phyloP scores from a whole-genome alignment of 73 alveolate genomes.

The Blepharisma stoltei region DNA sequence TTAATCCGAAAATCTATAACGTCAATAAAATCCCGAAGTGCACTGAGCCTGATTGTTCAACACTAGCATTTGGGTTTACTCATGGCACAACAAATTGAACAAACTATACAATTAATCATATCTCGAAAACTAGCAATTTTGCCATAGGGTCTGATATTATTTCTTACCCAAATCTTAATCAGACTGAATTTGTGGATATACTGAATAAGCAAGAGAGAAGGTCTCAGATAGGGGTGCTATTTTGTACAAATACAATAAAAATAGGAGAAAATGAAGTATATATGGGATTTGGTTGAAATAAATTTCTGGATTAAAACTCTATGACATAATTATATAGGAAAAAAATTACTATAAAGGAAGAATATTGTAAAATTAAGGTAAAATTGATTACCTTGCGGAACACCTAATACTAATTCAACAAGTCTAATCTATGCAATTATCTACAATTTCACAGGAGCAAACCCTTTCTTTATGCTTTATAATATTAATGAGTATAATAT shows the following conservation, averaged over 20 bases:
- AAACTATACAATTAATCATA: constrained; percentile 41
- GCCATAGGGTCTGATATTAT: constrained; percentile 45
- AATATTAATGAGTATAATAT: too few species aligned
- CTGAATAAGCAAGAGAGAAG: constrained; percentile 34
- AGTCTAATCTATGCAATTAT: too few species aligned
- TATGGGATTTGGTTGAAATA: too few species aligned
- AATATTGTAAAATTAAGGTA: too few species aligned
- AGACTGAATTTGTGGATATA: constrained; percentile 39
- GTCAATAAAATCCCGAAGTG: constrained; percentile 32
- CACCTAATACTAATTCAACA: too few species aligned
- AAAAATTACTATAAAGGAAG: too few species aligned
- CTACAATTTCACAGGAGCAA: too few species aligned
- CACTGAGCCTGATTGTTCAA: constrained; percentile 50
- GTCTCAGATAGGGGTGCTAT: constrained; percentile 53
- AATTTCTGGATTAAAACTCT: too few species aligned
- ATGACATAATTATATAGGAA: too few species aligned
- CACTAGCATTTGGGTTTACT: constrained; percentile 69
- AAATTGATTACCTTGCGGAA: too few species aligned
- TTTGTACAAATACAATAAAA: constrained; percentile 50
- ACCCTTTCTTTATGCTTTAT: too few species aligned
- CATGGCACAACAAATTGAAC: constrained; percentile 44
- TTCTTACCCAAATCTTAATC: constrained; percentile 29
- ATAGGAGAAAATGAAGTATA: constrained; percentile 6
- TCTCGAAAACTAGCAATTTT: constrained; percentile 36
- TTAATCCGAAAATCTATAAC: constrained; percentile 37